These are phyloP conservation scores for Solanum tarijense DNA, from an alignment of 257 asterid genomes.

Conservation along the genomic window DNA sequence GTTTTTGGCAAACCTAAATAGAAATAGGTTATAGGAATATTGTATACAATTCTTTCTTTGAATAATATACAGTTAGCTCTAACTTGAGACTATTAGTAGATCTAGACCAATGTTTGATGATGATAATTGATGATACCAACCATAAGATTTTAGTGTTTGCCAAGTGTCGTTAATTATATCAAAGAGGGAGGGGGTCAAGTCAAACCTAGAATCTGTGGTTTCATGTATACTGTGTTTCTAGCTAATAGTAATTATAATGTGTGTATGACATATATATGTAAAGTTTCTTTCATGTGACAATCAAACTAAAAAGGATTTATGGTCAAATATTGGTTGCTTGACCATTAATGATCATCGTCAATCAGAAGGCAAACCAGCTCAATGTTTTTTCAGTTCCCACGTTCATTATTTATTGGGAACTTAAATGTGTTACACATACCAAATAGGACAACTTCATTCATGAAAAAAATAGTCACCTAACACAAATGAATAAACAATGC, in stretches of 20 bases:
- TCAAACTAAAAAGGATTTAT: neutral
- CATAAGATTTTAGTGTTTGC: neutral
- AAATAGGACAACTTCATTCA: neutral
- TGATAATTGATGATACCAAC: neutral
- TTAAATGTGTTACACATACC: neutral
- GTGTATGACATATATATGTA: neutral
- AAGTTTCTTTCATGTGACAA: neutral
- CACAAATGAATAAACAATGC: neutral
- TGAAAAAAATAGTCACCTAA: neutral
- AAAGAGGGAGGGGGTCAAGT: neutral
- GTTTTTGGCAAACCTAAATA: neutral
- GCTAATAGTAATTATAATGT: neutral
- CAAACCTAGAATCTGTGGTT: neutral
- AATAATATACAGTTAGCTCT: neutral
- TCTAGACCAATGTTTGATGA: neutral
- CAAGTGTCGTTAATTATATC: neutral
- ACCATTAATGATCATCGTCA: neutral
- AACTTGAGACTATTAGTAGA: neutral
- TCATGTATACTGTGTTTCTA: neutral
- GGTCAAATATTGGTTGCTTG: neutral
- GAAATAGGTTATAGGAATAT: neutral
- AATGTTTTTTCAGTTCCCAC: neutral
- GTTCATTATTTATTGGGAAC: neutral
- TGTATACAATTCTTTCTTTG: neutral
- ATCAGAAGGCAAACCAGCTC: neutral